Conservation (phyloP, 202 grass and related monocot species). For the Cymbopogon flexuosus region DNA sequence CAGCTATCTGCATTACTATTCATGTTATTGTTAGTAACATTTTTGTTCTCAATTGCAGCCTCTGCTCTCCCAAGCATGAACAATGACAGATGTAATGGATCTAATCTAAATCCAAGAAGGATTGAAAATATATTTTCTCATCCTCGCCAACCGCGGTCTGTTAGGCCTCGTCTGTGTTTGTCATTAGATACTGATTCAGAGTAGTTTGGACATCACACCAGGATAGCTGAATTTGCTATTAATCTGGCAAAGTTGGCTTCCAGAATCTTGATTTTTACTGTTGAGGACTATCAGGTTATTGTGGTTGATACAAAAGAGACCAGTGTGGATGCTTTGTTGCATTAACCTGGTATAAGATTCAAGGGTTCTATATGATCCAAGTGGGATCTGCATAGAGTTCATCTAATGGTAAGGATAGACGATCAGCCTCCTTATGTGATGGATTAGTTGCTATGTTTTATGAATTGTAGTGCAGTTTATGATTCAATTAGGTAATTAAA, state of each 20-base stretch:
- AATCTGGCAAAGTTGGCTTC: constrained; percentile 32
- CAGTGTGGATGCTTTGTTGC: constrained; percentile 33
- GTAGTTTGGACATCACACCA: constrained; percentile 41
- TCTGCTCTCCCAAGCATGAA: constrained; percentile 52
- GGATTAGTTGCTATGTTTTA: background rate
- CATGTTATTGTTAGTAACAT: constrained; percentile 18
- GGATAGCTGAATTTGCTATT: constrained; percentile 34
- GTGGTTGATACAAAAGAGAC: constrained; percentile 44
- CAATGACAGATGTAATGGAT: constrained; percentile 22
- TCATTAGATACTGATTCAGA: constrained; percentile 89
- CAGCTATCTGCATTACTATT: background rate
- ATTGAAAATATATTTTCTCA: constrained; percentile 75
- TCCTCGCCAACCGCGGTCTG: constrained; percentile 63
- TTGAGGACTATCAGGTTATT: constrained; percentile 26
- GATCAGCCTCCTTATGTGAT: constrained; percentile 1
- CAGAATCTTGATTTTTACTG: constrained; percentile 45
- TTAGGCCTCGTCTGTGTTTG: constrained; percentile 55
- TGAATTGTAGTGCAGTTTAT: background rate
- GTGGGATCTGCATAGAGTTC: constrained; percentile 40
- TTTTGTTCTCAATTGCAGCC: constrained; percentile 46
- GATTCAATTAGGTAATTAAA: background rate
- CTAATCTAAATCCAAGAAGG: constrained; percentile 48
- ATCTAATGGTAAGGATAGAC: constrained; percentile 42
- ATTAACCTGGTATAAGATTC: constrained; percentile 36
- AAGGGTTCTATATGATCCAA: constrained; percentile 42